Conservation (phyloP, 306 rosid genomes). For the Corylus americana region DNA sequence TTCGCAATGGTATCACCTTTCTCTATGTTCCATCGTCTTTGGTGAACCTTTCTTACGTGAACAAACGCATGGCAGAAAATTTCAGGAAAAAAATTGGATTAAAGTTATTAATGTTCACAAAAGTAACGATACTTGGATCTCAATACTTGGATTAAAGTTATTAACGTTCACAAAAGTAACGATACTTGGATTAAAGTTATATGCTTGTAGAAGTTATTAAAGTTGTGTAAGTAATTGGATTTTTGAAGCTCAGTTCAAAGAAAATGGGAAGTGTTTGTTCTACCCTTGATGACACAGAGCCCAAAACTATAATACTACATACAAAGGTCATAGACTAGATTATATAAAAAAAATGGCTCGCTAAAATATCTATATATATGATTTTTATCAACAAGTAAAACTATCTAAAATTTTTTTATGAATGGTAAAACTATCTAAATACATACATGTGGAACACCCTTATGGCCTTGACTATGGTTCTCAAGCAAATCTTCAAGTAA, state of each 20-base stretch:
- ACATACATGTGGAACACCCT: not conserved
- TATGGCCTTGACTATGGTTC: not conserved
- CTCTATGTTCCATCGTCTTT: no score
- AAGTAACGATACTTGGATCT: no score
- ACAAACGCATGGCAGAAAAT: no score
- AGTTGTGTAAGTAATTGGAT: not conserved
- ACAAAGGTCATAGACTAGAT: not conserved
- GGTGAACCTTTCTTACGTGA: no score
- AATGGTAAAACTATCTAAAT: not conserved
- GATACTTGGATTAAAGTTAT: no score
- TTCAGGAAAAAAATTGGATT: no score
- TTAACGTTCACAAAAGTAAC: no score
- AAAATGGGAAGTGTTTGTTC: not conserved
- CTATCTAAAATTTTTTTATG: not conserved
- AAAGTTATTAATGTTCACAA: no score
- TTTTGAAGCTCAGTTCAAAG: not conserved
- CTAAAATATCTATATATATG: no score
- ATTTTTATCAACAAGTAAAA: not conserved
- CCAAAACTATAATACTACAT: not conserved
- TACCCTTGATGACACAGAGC: not conserved
- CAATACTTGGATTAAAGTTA: no score
- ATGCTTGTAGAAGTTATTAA: not conserved
- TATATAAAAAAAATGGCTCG: not conserved
- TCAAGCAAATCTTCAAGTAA: not conserved
- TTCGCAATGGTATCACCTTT: no score